phyloP scores from a whole-genome alignment of 2,329 filamentous ascomycete species.

The Sclerotinia trifoliorum region DNA sequence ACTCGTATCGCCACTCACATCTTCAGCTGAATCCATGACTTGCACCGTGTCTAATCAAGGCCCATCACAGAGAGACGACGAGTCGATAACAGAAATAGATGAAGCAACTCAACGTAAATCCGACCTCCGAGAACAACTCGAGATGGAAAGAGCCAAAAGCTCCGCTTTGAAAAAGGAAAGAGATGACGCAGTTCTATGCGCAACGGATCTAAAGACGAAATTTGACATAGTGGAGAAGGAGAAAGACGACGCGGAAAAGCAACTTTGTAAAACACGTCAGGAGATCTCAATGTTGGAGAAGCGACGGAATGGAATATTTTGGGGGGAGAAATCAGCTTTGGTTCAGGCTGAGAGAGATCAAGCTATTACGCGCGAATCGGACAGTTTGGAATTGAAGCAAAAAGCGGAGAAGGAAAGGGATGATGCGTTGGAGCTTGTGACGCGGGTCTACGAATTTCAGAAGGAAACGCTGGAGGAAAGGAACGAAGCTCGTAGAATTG shows the following conservation, averaged over 20 bases:
- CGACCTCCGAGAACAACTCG: constrained; percentile 2
- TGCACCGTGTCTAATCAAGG: neutral
- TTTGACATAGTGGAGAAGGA: neutral
- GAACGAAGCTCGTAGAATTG: neutral
- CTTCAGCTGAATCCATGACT: neutral
- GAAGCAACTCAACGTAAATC: neutral
- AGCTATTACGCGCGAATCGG: neutral
- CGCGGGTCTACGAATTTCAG: too few relatives aligned
- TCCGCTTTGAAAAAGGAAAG: neutral
- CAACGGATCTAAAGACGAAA: neutral
- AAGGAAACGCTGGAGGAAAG: neutral
- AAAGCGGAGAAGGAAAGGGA: neutral
- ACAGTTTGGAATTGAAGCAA: neutral
- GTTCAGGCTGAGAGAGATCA: neutral
- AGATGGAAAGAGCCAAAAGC: constrained; percentile 5
- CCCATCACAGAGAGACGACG: neutral
- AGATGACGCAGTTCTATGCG: neutral
- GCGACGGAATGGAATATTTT: neutral
- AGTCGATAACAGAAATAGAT: neutral
- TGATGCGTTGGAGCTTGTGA: neutral
- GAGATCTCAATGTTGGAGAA: neutral
- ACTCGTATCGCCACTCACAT: neutral
- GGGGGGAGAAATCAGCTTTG: neutral
- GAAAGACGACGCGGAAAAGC: neutral
- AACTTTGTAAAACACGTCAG: neutral